Percentiles rank a stretch among this genome's conserved stretches.
phyloP scores from a whole-genome alignment of 1,284 basidiomycete species.

The Anthracocystis walkeri region DNA sequence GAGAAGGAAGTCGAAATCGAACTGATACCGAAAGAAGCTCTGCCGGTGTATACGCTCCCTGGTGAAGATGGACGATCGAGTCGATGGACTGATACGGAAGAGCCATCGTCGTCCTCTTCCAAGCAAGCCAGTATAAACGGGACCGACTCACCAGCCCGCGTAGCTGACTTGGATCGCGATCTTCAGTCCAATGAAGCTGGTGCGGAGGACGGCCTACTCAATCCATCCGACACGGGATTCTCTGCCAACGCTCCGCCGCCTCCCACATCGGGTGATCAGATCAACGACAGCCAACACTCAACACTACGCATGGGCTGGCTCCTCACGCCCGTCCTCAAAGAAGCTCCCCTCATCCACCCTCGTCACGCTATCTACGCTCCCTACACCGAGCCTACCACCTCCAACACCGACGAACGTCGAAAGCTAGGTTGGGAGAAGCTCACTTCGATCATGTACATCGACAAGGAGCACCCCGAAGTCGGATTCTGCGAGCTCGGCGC shows the following conservation, averaged over 20 bases:
- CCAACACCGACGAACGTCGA: slow-evolving; percentile 20
- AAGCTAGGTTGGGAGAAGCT: slow-evolving; percentile 33
- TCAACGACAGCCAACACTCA: slow-evolving; percentile 16
- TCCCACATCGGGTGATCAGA: background rate
- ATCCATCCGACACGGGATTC: slow-evolving; percentile 38
- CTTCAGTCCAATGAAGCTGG: slow-evolving; percentile 16
- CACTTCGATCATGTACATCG: slow-evolving; percentile 47
- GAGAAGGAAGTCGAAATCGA: slow-evolving; percentile 49
- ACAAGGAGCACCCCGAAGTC: slow-evolving; percentile 54
- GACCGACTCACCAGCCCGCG: slow-evolving; percentile 16
- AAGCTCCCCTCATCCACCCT: slow-evolving; percentile 65
- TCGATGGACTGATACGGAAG: slow-evolving; percentile 28
- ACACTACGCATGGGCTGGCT: slow-evolving; percentile 57
- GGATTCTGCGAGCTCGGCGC: slow-evolving; percentile 60
- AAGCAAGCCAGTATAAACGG: background rate
- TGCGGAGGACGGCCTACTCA: slow-evolving; percentile 34
- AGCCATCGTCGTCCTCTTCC: background rate
- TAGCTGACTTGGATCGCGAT: slow-evolving; percentile 25
- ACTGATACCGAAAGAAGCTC: slow-evolving; percentile 49
- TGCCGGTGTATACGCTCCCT: slow-evolving; percentile 50
- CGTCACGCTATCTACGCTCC: slow-evolving; percentile 46
- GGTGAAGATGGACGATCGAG: slow-evolving; percentile 30
- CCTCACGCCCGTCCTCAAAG: slow-evolving; percentile 56
- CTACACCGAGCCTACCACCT: slow-evolving; percentile 14
- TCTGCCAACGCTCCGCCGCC: slow-evolving; percentile 25